These are phyloP conservation scores for Cinchona pubescens DNA, from an alignment of 257 asterid species.

Conservation along the genomic window DNA sequence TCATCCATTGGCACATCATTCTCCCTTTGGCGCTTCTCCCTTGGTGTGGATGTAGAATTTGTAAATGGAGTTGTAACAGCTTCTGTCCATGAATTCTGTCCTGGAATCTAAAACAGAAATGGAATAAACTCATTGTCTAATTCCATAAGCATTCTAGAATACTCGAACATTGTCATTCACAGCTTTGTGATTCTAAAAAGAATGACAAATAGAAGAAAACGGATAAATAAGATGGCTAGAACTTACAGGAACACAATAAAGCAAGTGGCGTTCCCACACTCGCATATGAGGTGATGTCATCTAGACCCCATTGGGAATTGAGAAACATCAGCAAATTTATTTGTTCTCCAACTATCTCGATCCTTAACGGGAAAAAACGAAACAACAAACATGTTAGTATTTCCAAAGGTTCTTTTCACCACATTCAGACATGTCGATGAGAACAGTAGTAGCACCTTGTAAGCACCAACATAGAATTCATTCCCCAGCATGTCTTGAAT, in stretches of 20 bases:
- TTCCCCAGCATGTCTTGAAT: conserved; percentile 87
- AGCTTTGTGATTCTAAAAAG: not conserved
- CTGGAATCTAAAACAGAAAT: conserved; percentile 60
- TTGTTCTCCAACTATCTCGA: conserved; percentile 75
- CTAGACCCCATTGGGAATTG: conserved; percentile 44
- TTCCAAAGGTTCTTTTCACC: not conserved
- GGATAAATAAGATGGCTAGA: not conserved
- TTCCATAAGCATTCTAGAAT: not conserved
- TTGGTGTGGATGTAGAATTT: conserved; percentile 34
- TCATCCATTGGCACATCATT: conserved; percentile 48
- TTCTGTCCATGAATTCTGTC: conserved; percentile 75
- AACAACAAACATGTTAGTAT: not conserved
- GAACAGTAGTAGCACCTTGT: conserved; percentile 50
- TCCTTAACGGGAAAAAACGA: conserved; percentile 36
- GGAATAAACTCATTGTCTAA: conserved; percentile 2
- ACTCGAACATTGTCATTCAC: not conserved
- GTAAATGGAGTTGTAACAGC: conserved; percentile 23
- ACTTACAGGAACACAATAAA: conserved; percentile 82
- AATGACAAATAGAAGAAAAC: not conserved
- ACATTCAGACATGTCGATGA: not conserved
- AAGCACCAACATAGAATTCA: conserved; percentile 82
- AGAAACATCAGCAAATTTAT: conserved; percentile 69
- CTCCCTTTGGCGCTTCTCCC: conserved; percentile 85
- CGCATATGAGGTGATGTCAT: conserved; percentile 55
- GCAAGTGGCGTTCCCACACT: conserved; percentile 83